A percentile compares a stretch with the other conserved stretches of the same genome.
These are phyloP conservation scores for Ceratocystis harringtonii DNA, from an alignment of 2,329 filamentous ascomycete genomes.

Conservation along the genomic window DNA sequence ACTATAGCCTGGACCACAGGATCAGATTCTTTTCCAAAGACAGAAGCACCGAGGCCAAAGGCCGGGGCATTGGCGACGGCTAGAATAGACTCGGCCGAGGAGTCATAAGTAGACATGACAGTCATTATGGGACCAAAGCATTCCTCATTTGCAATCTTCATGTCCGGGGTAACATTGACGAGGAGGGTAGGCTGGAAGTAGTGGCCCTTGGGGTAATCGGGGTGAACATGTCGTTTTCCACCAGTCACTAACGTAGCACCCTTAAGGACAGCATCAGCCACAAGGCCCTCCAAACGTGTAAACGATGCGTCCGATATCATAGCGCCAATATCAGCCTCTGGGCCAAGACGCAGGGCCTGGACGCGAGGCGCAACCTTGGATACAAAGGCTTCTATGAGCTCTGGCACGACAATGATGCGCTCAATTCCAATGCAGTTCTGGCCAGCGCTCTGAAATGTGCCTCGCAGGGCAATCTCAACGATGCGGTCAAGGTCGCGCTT, in stretches of 20 bases:
- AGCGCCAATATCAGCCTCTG: slow-evolving; percentile 68
- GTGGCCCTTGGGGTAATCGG: slow-evolving; percentile 60
- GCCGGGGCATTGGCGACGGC: slow-evolving; percentile 65
- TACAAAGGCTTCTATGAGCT: slow-evolving; percentile 61
- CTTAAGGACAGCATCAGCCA: slow-evolving; percentile 58
- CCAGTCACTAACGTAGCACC: slow-evolving; percentile 74
- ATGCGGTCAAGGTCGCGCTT: slow-evolving; percentile 52
- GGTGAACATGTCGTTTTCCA: slow-evolving; percentile 57
- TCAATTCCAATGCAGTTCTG: slow-evolving; percentile 98
- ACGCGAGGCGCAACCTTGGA: slow-evolving; percentile 59
- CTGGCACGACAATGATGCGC: slow-evolving; percentile 67
- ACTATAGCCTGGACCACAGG: slow-evolving; percentile 50
- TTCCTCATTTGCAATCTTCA: slow-evolving; percentile 80
- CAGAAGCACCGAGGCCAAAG: slow-evolving; percentile 76
- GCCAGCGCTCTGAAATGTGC: slow-evolving; percentile 85
- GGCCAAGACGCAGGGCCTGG: slow-evolving; percentile 58
- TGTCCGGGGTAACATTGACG: slow-evolving; percentile 69
- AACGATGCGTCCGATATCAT: slow-evolving; percentile 74
- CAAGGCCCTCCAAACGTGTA: slow-evolving; percentile 56
- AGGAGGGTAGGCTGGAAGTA: slow-evolving; percentile 89
- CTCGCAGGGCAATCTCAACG: slow-evolving; percentile 70
- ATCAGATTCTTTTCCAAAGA: slow-evolving; percentile 58
- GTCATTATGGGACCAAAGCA: slow-evolving; percentile 88
- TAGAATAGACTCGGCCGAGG: slow-evolving; percentile 49
- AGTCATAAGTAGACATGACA: slow-evolving; percentile 57